Evolutionary conservation across 176 grass and related monocot genomes (phyloP).

Genomic region (Musa acuminata): DNA sequence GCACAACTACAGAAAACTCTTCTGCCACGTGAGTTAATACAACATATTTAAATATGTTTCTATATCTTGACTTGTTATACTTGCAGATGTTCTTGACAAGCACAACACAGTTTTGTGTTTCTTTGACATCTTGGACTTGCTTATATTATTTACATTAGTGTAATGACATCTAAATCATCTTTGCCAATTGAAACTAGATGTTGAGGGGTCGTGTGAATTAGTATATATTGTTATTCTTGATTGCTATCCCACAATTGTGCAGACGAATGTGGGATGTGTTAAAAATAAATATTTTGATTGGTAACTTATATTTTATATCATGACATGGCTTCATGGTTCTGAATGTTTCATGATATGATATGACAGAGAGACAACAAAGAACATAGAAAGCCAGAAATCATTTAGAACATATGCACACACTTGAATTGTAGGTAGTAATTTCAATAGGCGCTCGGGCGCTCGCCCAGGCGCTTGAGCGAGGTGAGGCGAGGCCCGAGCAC

Average conservation of each 20-base stretch:
- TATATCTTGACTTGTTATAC: neutral
- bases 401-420: no score
- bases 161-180: neutral
- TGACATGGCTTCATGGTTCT: no score
- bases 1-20: slow-evolving; percentile 95
- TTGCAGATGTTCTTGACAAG: neutral
- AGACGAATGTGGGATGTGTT: neutral
- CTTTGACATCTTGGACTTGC: neutral
- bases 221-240: neutral
- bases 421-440: no score
- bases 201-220: neutral
- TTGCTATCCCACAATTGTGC: neutral
- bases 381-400: no score
- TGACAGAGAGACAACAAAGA: no score
- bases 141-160: neutral
- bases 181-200: neutral
- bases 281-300: neutral
- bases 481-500: no score
- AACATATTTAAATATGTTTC: neutral
- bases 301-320: no score
- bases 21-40: slow-evolving; percentile 66
- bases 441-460: no score
- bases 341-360: no score
- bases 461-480: no score
- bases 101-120: neutral